A percentile compares a stretch with the other conserved stretches of the same genome.
phyloP scores from a whole-genome alignment of 1,139 yeast species.

The Meyerozyma sp. region DNA sequence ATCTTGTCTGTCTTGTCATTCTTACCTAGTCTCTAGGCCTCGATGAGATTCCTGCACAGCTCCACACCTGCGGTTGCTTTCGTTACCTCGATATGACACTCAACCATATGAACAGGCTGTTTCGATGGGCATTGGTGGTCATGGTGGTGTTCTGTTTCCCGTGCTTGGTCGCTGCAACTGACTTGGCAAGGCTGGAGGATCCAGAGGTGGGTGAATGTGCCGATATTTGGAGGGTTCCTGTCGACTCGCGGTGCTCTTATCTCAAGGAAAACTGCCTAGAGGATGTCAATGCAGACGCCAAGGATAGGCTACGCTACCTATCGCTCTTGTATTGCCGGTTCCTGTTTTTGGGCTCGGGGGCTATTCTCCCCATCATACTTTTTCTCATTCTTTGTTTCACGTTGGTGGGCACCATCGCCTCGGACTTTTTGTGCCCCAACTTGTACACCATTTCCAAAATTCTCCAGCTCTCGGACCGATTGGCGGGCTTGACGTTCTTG shows the following conservation, averaged over 20 bases:
- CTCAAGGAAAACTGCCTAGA: not conserved
- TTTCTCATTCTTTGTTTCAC: conserved; percentile 44
- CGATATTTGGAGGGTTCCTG: not conserved
- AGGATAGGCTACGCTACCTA: not conserved
- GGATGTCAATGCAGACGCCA: not conserved
- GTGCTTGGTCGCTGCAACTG: not conserved
- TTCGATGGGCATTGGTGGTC: not conserved
- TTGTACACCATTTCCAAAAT: conserved; percentile 54
- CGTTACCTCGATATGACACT: not conserved
- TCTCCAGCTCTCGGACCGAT: conserved; percentile 64
- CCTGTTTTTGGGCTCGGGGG: not conserved
- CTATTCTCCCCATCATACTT: conserved; percentile 1
- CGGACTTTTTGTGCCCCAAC: conserved; percentile 73
- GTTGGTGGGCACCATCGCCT: conserved; percentile 67
- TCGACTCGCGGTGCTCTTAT: not conserved
- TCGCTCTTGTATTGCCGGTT: not conserved
- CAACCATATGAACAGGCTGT: not conserved
- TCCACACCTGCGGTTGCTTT: not conserved
- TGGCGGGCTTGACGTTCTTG: conserved; percentile 81
- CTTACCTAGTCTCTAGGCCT: no score
- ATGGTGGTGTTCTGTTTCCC: not conserved
- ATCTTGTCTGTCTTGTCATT: no score
- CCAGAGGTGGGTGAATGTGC: not conserved
- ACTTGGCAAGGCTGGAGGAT: not conserved
- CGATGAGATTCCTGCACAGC: not conserved